Evolutionary conservation across 2,329 filamentous ascomycete species (phyloP).

Genomic region (Curvularia sp.): DNA sequence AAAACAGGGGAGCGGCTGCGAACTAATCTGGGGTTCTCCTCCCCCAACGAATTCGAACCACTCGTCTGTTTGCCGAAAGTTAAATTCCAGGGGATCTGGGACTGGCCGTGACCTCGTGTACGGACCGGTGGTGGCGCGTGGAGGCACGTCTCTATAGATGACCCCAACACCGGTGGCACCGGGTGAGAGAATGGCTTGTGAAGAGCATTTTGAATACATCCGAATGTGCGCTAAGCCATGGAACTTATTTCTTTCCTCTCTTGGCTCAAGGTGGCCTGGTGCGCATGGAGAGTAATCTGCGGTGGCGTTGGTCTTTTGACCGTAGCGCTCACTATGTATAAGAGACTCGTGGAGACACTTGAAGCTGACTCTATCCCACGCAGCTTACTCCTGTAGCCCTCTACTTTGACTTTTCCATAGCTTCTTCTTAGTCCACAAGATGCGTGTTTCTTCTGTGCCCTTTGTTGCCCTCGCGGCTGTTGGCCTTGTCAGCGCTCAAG

Average conservation of each 20-base stretch:
- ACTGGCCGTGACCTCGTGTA: background rate
- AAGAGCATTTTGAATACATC: background rate
- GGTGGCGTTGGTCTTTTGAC: constrained; percentile 3
- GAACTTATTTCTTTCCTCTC: background rate
- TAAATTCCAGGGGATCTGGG: background rate
- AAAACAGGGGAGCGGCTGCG: background rate
- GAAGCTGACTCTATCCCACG: background rate
- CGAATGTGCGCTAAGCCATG: background rate
- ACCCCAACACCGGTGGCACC: background rate
- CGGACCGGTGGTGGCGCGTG: background rate
- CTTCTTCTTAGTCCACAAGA: background rate
- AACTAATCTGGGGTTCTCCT: background rate
- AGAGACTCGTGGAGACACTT: constrained; percentile 1
- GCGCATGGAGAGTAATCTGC: background rate
- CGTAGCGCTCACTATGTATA: constrained; percentile 3
- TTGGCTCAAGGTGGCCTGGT: background rate
- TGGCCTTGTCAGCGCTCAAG: background rate
- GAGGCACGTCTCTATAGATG: background rate
- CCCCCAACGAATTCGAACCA: background rate
- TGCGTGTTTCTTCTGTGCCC: background rate
- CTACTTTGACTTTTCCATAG: background rate
- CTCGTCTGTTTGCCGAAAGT: background rate
- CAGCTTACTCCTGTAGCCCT: background rate
- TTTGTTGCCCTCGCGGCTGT: background rate
- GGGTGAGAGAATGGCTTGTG: background rate